These are phyloP conservation scores for Brassica juncea DNA, from an alignment of 345 rosid genomes.

Conservation along the genomic window DNA sequence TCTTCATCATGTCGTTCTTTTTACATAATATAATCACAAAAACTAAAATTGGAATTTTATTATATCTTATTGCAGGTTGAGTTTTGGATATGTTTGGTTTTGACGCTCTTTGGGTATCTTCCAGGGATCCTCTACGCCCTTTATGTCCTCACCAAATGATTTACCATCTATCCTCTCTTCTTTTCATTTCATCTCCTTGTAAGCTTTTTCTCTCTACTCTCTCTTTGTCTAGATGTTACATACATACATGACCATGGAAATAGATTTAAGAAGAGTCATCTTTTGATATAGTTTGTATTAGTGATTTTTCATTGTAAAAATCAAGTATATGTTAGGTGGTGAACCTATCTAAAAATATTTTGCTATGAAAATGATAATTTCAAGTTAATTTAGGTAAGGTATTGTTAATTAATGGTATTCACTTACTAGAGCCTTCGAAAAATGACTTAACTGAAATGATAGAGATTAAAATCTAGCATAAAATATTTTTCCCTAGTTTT, in stretches of 20 bases:
- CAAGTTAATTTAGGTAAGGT: background rate
- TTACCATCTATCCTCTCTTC: conserved; percentile 15
- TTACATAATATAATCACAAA: background rate
- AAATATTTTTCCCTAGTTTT: background rate
- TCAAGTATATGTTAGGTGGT: conserved; percentile 10
- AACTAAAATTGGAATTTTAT: background rate
- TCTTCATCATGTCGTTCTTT: background rate
- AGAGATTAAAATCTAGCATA: background rate
- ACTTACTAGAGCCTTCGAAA: background rate
- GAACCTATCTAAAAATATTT: background rate
- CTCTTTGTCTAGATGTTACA: background rate
- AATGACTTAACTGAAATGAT: background rate
- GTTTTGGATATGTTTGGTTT: conserved; percentile 86
- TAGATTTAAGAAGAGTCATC: background rate
- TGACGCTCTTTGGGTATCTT: conserved; percentile 66
- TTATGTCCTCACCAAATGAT: conserved; percentile 67
- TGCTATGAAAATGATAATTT: background rate
- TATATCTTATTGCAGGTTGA: conserved; percentile 48
- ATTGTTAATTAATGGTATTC: background rate
- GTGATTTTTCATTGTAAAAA: background rate
- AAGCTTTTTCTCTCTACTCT: conserved; percentile 15
- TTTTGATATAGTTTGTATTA: background rate
- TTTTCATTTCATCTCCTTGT: conserved; percentile 21
- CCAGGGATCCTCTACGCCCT: conserved; percentile 86
- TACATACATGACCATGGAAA: background rate